A percentile compares a stretch with the other conserved stretches of the same genome.
Evolutionary conservation across 2,329 filamentous ascomycete species (phyloP).

Genomic region (Pseudopithomyces chartarum): DNA sequence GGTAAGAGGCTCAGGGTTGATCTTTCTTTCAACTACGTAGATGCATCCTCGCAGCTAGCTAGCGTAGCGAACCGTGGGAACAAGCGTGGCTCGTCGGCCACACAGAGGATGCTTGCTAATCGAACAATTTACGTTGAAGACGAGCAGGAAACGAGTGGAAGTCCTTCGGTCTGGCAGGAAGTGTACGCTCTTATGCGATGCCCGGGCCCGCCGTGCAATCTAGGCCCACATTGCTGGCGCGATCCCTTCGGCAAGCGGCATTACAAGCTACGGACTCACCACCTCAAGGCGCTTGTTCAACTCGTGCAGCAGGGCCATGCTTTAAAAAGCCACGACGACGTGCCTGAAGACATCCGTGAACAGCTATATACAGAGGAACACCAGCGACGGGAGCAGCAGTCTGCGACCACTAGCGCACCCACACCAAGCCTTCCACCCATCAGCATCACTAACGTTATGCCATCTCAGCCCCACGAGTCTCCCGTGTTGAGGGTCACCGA

Average conservation of each 20-base stretch:
- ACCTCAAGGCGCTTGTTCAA: slow-evolving; percentile 36
- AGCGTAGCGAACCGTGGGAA: slow-evolving; percentile 6
- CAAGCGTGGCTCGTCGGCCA: slow-evolving; percentile 9
- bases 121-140: background rate
- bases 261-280: slow-evolving; percentile 34
- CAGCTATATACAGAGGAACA: slow-evolving; percentile 41
- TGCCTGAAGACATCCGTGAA: slow-evolving; percentile 36
- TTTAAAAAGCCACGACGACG: slow-evolving; percentile 28
- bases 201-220: slow-evolving; percentile 27
- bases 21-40: slow-evolving; percentile 12
- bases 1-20: slow-evolving; percentile 11
- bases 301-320: slow-evolving; percentile 29
- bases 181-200: slow-evolving; percentile 28
- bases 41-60: slow-evolving; percentile 1
- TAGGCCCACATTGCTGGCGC: slow-evolving; percentile 40
- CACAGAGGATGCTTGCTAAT: slow-evolving; percentile 7
- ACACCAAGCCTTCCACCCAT: slow-evolving; percentile 29
- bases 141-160: slow-evolving; percentile 14
- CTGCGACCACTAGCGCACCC: slow-evolving; percentile 17
- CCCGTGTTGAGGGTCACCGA: slow-evolving; percentile 3
- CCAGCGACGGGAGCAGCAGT: slow-evolving; percentile 25
- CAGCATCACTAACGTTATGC: slow-evolving; percentile 37
- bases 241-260: slow-evolving; percentile 41
- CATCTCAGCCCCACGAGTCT: slow-evolving; percentile 12
- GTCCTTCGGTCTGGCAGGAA: slow-evolving; percentile 32